These are phyloP conservation scores for Corymbia calophylla DNA, from an alignment of 441 rosid species.

Conservation along the genomic window DNA sequence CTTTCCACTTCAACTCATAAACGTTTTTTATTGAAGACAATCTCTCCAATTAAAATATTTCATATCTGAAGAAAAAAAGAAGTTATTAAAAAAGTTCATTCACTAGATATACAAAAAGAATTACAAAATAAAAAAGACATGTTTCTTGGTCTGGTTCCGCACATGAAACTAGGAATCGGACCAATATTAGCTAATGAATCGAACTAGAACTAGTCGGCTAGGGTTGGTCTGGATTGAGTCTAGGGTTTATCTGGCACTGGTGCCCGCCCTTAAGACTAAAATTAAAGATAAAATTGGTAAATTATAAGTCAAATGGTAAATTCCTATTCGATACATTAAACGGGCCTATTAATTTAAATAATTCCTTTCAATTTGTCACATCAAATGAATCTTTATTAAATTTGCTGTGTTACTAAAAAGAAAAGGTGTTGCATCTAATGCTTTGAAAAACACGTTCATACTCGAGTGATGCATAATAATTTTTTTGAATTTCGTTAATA, in stretches of 20 bases:
- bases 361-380: neutral
- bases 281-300: neutral
- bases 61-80: too few relatives aligned
- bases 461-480: neutral
- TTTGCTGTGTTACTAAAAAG: accelerated
- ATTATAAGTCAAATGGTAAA: neutral
- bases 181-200: neutral
- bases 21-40: too few relatives aligned
- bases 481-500: neutral
- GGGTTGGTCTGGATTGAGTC: neutral
- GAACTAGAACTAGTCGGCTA: accelerated
- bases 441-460: neutral
- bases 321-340: neutral
- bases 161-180: accelerated
- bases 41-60: neutral
- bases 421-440: neutral
- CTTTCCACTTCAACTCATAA: neutral
- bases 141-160: accelerated
- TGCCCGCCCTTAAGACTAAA: neutral
- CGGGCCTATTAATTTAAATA: neutral
- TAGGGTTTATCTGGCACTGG: neutral
- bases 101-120: neutral
- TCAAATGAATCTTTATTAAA: neutral
- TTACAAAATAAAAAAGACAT: neutral
- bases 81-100: too few relatives aligned